phyloP scores from a whole-genome alignment of 106 monocot species.

The Posidonia australis region DNA sequence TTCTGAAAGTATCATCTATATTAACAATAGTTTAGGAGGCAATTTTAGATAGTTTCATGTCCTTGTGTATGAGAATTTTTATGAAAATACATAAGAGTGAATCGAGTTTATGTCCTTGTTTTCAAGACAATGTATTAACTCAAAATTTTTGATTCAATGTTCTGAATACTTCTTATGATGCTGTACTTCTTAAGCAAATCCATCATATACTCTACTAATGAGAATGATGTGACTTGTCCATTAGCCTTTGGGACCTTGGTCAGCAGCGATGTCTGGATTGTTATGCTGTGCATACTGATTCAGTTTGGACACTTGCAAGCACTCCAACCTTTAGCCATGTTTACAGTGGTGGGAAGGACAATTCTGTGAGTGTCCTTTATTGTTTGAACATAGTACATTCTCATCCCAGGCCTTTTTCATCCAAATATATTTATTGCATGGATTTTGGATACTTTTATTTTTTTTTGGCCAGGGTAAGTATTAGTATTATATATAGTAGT shows the following conservation, averaged over 20 bases:
- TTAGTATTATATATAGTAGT: too few species aligned
- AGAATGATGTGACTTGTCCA: not conserved
- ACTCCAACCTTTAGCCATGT: conserved; percentile 85
- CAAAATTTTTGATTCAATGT: not conserved
- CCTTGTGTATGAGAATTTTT: too few species aligned
- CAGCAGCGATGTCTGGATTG: conserved; percentile 96
- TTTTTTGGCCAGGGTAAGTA: too few species aligned
- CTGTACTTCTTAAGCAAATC: not conserved
- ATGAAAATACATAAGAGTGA: too few species aligned
- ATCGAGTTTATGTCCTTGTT: not conserved
- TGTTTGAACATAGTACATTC: not conserved
- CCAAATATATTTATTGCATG: conserved; percentile 1
- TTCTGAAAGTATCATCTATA: not conserved
- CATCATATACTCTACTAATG: not conserved
- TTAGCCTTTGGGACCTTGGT: conserved; percentile 98
- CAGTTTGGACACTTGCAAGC: conserved; percentile 96
- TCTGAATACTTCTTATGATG: not conserved
- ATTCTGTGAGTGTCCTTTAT: conserved; percentile 50
- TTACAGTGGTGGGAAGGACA: conserved; percentile 96
- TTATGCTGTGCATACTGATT: conserved; percentile 98
- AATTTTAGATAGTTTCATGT: not conserved
- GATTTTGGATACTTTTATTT: conserved; percentile 21
- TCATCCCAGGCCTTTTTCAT: not conserved
- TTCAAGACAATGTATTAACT: not conserved
- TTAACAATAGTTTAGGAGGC: not conserved